These are phyloP conservation scores for Ottelia alismoides DNA, from an alignment of 106 monocot genomes.

Conservation along the genomic window DNA sequence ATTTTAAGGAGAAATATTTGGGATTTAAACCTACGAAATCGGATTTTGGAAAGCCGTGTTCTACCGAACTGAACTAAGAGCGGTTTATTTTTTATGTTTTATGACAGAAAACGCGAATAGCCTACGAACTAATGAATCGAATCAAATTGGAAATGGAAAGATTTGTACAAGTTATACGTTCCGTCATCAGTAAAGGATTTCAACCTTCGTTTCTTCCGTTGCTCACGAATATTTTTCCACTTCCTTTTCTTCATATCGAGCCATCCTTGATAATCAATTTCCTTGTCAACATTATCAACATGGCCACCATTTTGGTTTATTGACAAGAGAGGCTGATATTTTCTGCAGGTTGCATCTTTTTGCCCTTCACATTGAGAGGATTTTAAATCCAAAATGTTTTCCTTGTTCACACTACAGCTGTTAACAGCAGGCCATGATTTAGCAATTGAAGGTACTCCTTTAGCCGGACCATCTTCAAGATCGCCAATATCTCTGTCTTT, in stretches of 20 bases:
- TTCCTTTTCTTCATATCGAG: slow-evolving; percentile 88
- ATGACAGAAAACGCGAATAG: no score
- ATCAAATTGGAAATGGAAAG: no score
- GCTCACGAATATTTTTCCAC: slow-evolving; percentile 64
- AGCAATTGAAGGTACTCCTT: slow-evolving; percentile 7
- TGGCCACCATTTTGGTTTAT: slow-evolving; percentile 21
- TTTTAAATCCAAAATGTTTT: slow-evolving; percentile 16
- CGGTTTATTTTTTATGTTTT: no score
- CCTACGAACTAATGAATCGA: no score
- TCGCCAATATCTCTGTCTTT: slow-evolving; percentile 19
- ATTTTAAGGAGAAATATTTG: no score
- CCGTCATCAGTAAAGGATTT: no score
- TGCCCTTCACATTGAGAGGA: slow-evolving; percentile 19
- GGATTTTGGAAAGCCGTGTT: no score
- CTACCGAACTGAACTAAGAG: no score
- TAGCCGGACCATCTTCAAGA: slow-evolving; percentile 48
- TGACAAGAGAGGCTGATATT: slow-evolving; percentile 11
- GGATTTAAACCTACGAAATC: no score
- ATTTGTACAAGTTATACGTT: no score
- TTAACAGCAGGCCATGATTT: slow-evolving; percentile 24
- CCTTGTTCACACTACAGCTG: slow-evolving; percentile 32
- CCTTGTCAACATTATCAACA: slow-evolving; percentile 32
- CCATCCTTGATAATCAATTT: slow-evolving; percentile 89
- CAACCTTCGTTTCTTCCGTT: slow-evolving; percentile 74
- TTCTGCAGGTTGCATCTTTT: slow-evolving; percentile 1